Conservation (phyloP, 805 yeast species). For the Hyphopichia homilentoma region DNA sequence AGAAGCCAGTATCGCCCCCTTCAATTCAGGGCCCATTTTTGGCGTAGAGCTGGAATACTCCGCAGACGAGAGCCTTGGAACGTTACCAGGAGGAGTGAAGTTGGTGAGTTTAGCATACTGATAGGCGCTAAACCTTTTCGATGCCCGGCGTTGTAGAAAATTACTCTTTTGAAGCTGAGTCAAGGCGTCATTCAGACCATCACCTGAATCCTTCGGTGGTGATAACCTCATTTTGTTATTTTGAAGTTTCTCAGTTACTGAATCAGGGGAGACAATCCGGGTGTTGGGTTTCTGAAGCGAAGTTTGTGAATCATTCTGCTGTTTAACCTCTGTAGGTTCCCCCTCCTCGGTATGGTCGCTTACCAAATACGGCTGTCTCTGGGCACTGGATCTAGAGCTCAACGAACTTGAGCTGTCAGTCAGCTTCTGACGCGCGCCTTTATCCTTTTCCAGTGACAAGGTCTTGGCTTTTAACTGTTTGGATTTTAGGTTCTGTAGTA, state of each 20-base stretch:
- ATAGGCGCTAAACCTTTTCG: conserved; percentile 89
- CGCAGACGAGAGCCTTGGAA: conserved; percentile 8
- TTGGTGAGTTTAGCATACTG: conserved; percentile 77
- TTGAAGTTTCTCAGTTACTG: neutral
- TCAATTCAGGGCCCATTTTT: neutral
- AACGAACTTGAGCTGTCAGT: conserved; percentile 1
- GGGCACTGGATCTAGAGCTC: neutral
- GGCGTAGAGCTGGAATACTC: conserved; percentile 1
- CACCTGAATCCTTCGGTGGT: neutral
- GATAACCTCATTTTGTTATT: neutral
- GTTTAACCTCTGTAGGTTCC: too few relatives aligned
- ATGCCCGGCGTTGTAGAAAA: conserved; percentile 85
- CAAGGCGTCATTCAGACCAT: conserved; percentile 51
- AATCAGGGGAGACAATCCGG: neutral
- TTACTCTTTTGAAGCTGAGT: conserved; percentile 78
- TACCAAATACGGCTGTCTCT: conserved; percentile 1
- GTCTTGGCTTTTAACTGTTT: conserved; percentile 63
- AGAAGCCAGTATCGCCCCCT: neutral
- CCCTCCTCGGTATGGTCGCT: too few relatives aligned
- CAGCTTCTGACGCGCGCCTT: conserved; percentile 4
- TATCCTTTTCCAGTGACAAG: conserved; percentile 23
- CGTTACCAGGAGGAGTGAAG: conserved; percentile 11
- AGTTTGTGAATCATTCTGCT: too few relatives aligned
- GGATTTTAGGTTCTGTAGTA: conserved; percentile 73
- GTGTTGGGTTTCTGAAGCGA: neutral